Evolutionary conservation across 805 yeast species (phyloP).

Genomic region (Sporopachydermia lactativora): DNA sequence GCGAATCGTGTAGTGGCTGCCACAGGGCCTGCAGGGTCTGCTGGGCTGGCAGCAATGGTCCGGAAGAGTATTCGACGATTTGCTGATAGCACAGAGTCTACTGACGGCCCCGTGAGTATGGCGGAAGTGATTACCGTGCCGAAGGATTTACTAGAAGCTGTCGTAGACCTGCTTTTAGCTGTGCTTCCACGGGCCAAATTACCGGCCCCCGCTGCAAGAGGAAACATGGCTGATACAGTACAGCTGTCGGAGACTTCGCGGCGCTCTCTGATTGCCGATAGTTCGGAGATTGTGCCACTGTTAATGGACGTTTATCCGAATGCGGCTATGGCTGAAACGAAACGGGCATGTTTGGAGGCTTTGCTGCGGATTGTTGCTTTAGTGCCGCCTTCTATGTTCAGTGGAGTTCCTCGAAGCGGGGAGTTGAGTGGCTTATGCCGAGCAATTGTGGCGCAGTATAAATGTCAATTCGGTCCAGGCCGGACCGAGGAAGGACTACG

Average conservation of each 20-base stretch:
- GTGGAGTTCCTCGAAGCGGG: neutral
- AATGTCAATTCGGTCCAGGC: neutral
- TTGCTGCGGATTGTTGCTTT: slow-evolving; percentile 15
- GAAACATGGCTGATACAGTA: slow-evolving; percentile 17
- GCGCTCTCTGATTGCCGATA: slow-evolving; percentile 12
- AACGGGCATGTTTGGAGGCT: slow-evolving; percentile 35
- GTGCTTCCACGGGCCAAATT: slow-evolving; percentile 34
- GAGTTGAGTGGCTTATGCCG: neutral
- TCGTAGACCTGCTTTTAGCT: slow-evolving; percentile 40
- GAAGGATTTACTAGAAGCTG: slow-evolving; percentile 41
- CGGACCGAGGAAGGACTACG: neutral
- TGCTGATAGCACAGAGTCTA: slow-evolving; percentile 3
- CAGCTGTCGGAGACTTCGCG: slow-evolving; percentile 12
- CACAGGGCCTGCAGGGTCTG: too few relatives aligned
- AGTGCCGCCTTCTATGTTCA: slow-evolving; percentile 11
- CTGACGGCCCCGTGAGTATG: slow-evolving; percentile 28
- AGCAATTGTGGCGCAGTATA: neutral
- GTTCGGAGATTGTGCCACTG: slow-evolving; percentile 30
- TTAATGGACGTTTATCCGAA: slow-evolving; percentile 56
- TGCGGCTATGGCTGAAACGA: slow-evolving; percentile 50
- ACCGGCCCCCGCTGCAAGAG: slow-evolving; percentile 9
- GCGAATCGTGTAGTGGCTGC: neutral
- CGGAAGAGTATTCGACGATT: neutral
- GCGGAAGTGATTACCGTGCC: slow-evolving; percentile 68
- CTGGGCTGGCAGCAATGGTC: neutral